Base-by-base conservation (phyloP, 2,329 filamentous ascomycete species). In the Cadophora gregata region DNA sequence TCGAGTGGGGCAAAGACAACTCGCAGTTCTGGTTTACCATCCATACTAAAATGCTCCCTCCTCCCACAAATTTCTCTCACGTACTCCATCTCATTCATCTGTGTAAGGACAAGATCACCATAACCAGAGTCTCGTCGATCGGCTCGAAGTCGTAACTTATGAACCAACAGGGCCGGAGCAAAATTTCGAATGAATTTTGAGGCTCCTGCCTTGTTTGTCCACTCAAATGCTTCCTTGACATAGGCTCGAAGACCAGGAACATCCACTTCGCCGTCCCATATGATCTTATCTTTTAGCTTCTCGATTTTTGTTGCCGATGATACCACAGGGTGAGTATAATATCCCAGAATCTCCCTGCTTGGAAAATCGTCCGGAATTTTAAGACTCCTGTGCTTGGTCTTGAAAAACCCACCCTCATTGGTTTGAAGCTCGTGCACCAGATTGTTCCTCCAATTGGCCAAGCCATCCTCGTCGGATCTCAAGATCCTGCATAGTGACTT, bases 251-350 rank as follows among this genome's bases (percentile, higher is more conserved):
- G 79, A 0, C 86, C 88, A 4, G 80, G 74, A 14, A 91, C 82
- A 71, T 96, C 87, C 21, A 96, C 82, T 0, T 85, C 80, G 51
- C 81, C 81, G 64, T 89, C 85, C 87, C 90, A 93, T 10, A 80
- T 79, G 48, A 91, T 81, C 0, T 81, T 81, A 1, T 77, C 76
- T 65, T 79, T 82, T 24, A 94, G 73, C 50, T 80, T 82, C 3
- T 85, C 79, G 27, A 95, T 74, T 29, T 85, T 82, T 9, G 85
- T 78, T 6, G 82, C 72, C 0, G 84, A 82, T 0, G 94, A 97
- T 3, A 97, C 90, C 0, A 91, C 88, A 0, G 96, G 96, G 74
- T 94, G 89, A 0, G 92, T 95, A 73, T 99, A 99, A 75, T 93
- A 97, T 12, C 91, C 85, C 24, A 98, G 80, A 8, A 97, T 87